Evolutionary conservation across 2,329 filamentous ascomycete genomes (phyloP).

Genomic region (Calonectria hawksworthii): DNA sequence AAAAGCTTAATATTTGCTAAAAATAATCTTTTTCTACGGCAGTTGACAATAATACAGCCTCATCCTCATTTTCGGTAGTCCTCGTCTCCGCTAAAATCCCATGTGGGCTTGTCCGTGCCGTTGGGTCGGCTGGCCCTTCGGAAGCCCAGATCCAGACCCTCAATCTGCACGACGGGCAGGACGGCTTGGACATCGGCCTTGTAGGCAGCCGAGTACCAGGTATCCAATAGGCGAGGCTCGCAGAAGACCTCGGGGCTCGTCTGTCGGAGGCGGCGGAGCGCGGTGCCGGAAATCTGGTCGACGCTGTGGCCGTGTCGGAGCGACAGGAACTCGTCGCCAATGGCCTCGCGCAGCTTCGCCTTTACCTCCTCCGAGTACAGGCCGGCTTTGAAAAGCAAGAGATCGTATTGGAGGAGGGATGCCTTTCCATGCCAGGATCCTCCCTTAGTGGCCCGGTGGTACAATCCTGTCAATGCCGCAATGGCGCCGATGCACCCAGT

Average conservation of each 20-base stretch:
- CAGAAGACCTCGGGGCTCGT: conserved; percentile 27
- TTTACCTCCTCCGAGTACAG: conserved; percentile 68
- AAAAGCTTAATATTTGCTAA: neutral
- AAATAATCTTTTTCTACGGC: neutral
- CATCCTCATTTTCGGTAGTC: conserved; percentile 53
- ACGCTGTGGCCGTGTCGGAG: conserved; percentile 74
- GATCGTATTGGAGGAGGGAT: conserved; percentile 77
- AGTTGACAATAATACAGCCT: neutral
- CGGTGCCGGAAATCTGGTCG: conserved; percentile 73
- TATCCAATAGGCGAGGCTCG: conserved; percentile 17
- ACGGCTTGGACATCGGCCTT: conserved; percentile 53
- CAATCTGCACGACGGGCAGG: conserved; percentile 61
- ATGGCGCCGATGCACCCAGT: conserved; percentile 81
- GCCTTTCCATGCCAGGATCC: conserved; percentile 77
- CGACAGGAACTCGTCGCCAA: conserved; percentile 67
- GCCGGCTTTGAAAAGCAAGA: conserved; percentile 73
- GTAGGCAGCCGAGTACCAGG: conserved; percentile 32
- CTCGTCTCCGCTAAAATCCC: conserved; percentile 65
- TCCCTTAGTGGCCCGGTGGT: conserved; percentile 71
- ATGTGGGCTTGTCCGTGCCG: conserved; percentile 69
- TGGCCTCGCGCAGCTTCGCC: conserved; percentile 61
- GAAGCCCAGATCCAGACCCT: conserved; percentile 59
- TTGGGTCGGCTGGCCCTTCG: conserved; percentile 63
- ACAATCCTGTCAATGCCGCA: conserved; percentile 74
- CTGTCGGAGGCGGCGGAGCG: conserved; percentile 59